phyloP scores from a whole-genome alignment of 176 grass and related monocot genomes.

The Hordeum marinum region DNA sequence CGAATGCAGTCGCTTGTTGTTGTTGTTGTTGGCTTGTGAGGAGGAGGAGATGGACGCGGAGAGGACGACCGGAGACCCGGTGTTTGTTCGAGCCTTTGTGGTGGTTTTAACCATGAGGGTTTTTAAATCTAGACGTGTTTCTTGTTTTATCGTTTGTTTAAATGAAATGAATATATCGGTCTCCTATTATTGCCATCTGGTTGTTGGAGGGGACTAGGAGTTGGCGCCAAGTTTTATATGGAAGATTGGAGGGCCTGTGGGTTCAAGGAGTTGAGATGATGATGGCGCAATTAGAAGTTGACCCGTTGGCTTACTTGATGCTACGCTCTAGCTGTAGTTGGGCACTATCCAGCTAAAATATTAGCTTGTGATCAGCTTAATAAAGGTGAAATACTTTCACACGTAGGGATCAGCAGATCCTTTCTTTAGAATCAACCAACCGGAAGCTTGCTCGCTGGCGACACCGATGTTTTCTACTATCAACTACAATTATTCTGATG shows the following conservation, averaged over 20 bases:
- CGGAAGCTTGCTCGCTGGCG: neutral
- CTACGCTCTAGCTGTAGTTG: neutral
- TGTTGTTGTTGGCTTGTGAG: too few relatives aligned
- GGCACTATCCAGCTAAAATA: neutral
- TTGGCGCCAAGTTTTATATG: conserved; percentile 32
- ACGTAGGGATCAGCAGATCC: neutral
- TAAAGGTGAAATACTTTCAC: conserved; percentile 6
- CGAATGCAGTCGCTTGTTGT: neutral
- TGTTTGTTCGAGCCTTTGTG: neutral
- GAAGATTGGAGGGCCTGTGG: conserved; percentile 7
- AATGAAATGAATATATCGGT: neutral
- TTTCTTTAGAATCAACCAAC: neutral
- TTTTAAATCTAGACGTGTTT: neutral
- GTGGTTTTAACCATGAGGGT: conserved; percentile 22
- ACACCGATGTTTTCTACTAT: neutral
- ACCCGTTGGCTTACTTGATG: conserved; percentile 21
- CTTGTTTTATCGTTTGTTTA: neutral
- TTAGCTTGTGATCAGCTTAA: neutral
- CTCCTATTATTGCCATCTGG: neutral
- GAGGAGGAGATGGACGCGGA: conserved; percentile 23
- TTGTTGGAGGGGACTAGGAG: conserved; percentile 32
- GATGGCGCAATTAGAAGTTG: conserved; percentile 27
- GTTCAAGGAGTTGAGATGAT: conserved; percentile 14
- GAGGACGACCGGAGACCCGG: conserved; percentile 18
- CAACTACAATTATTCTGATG: neutral